Evolutionary conservation across 805 yeast genomes (phyloP).

Genomic region (Candida ortonii): DNA sequence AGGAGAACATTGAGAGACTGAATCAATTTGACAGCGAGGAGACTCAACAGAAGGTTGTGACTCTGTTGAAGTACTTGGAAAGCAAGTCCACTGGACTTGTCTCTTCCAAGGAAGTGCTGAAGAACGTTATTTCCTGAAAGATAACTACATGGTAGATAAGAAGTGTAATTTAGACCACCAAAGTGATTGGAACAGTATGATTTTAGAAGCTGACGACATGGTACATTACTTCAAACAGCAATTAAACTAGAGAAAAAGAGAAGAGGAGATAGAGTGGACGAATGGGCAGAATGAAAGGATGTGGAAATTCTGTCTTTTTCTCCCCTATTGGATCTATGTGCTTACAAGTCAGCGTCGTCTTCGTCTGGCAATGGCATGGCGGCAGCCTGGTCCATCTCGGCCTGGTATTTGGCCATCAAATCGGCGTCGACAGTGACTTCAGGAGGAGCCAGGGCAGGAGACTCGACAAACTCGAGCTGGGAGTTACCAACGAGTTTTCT

Average conservation of each 20-base stretch:
- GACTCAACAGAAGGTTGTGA: slow-evolving; percentile 60
- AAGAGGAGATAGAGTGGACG: not conserved
- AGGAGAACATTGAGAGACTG: slow-evolving; percentile 70
- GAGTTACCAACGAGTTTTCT: slow-evolving; percentile 99
- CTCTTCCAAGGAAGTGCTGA: slow-evolving; percentile 47
- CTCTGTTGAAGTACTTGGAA: slow-evolving; percentile 71
- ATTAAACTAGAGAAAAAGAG: slow-evolving; percentile 2
- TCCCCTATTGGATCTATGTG: slow-evolving; percentile 3
- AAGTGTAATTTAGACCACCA: not conserved
- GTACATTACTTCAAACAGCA: slow-evolving; percentile 8
- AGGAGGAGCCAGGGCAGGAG: slow-evolving; percentile 99
- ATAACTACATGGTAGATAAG: not conserved
- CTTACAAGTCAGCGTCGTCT: slow-evolving; percentile 97
- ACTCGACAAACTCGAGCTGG: slow-evolving; percentile 95
- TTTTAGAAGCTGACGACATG: too few relatives aligned
- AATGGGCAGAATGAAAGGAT: not conserved
- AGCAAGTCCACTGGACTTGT: slow-evolving; percentile 61
- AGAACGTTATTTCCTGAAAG: slow-evolving; percentile 37
- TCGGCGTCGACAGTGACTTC: slow-evolving; percentile 97
- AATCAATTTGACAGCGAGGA: slow-evolving; percentile 77
- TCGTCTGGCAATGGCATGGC: slow-evolving; percentile 99
- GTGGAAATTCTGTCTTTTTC: too few relatives aligned
- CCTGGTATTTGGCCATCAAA: slow-evolving; percentile 97
- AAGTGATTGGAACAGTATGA: too few relatives aligned
- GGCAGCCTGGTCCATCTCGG: slow-evolving; percentile 99